Percentiles rank a stretch among this genome's conserved stretches.
phyloP scores from a whole-genome alignment of 2,329 filamentous ascomycete species.

The Neophaeococcomyces mojaviensis region DNA sequence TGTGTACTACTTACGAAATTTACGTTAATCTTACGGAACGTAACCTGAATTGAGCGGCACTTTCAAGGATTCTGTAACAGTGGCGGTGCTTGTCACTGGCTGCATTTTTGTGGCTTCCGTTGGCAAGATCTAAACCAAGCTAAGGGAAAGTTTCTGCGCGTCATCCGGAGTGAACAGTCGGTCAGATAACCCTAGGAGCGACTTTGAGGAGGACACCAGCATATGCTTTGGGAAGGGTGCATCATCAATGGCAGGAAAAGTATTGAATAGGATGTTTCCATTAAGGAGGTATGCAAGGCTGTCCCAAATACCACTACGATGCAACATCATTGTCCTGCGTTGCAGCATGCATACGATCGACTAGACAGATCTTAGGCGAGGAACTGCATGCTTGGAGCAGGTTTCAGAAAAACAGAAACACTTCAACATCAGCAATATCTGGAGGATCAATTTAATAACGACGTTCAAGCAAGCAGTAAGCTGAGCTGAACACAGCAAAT shows the following conservation, averaged over 20 bases:
- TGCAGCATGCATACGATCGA: slow-evolving; percentile 9
- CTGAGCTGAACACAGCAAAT: no score
- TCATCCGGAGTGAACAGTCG: not conserved
- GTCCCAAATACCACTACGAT: not conserved
- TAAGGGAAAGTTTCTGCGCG: slow-evolving; percentile 5
- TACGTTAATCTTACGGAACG: slow-evolving; percentile 1
- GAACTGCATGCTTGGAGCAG: slow-evolving; percentile 7
- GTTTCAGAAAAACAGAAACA: not conserved
- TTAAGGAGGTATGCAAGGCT: slow-evolving; percentile 2
- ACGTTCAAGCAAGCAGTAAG: not conserved
- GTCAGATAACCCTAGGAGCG: no score
- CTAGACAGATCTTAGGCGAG: slow-evolving; percentile 7
- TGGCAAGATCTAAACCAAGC: not conserved
- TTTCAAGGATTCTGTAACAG: not conserved
- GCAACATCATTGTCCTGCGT: slow-evolving; percentile 5
- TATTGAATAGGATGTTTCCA: not conserved
- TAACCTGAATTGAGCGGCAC: no score
- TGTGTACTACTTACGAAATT: slow-evolving; percentile 1
- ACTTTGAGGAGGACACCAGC: no score
- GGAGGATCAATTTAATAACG: not conserved
- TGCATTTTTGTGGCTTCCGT: not conserved
- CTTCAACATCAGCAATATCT: not conserved
- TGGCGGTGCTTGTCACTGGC: not conserved
- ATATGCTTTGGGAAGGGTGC: no score
- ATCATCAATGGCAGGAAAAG: not conserved